Evolutionary conservation across 2,329 filamentous ascomycete species (phyloP), one percentile per base, ranked within the genome.

Genomic region (Zasmidium angulare): DNA sequence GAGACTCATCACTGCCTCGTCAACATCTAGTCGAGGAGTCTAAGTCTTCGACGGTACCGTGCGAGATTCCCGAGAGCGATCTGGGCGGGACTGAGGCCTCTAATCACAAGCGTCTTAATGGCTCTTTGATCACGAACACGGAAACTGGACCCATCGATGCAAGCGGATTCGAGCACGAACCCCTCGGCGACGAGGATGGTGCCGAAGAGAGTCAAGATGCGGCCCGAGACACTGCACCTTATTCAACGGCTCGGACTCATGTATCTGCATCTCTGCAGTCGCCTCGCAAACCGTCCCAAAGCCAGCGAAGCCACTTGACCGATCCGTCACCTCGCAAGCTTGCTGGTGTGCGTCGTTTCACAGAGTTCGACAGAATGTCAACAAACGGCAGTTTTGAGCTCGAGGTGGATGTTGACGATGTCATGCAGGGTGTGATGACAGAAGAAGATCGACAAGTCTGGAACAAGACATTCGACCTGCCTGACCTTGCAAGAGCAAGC

Each of bases 181-280:
- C n/a, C n/a, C n/a, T n/a, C n/a, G n/a, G n/a, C n/a, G n/a, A 50
- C n/a, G 53, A 46, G 3, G 49, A 47, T n/a, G 55, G 53, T 2
- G 50, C 61, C 17, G 59, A 58, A 12, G 60, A 54, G 31, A 60
- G 31, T 26, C 54, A 66, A 56, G 51, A 67, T 12, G 50, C 50
- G 26, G 53, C 63, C 52, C 36, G 36, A 17, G 64, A 52, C 40
- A 58, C 54, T n/a, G 59, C 58, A 10, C 63, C 65, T 1, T 73
- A 66, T 56, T 71, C 71, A 3, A 74, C 77, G n/a, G 77, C 76
- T 19, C 71, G 69, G 50, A 76, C 78, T 46, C 72, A 78, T 48
- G 66, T 74, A 7, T 71, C 71, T 17, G 62, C 59, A 6, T 72
- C 62, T 23, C 60, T 58, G 20, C 61, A 58, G 17, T 69, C 68